Evolutionary conservation across 805 yeast genomes (phyloP).

Genomic region (Hagleromyces aurorensis): DNA sequence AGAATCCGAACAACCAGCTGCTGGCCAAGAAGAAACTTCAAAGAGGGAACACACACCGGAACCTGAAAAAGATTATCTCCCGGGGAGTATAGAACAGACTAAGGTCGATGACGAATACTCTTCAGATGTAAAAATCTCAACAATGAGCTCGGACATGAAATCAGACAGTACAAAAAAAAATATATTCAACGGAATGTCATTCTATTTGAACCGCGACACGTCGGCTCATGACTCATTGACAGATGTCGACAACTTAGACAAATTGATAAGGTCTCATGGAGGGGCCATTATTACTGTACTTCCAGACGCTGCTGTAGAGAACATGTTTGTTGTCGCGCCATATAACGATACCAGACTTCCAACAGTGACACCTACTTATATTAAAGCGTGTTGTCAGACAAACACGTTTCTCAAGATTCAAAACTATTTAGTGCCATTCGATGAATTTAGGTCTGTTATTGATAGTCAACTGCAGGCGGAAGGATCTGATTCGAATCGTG

Average conservation of each 20-base stretch:
- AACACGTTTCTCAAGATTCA: constrained; percentile 15
- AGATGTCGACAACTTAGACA: constrained; percentile 17
- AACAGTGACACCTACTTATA: constrained; percentile 28
- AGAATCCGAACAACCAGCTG: too few species aligned
- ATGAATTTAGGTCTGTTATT: constrained; percentile 20
- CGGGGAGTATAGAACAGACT: too few species aligned
- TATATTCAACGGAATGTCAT: constrained; percentile 12
- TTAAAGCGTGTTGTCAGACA: constrained; percentile 22
- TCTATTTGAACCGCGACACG: constrained; percentile 19
- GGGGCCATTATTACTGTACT: constrained; percentile 18
- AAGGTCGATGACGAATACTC: too few species aligned
- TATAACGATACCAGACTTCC: constrained; percentile 23
- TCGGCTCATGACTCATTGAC: constrained; percentile 20
- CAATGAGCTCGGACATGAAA: too few species aligned
- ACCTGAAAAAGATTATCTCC: too few species aligned
- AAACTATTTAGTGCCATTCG: constrained; percentile 25
- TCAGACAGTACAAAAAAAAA: too few species aligned
- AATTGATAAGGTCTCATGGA: constrained; percentile 17
- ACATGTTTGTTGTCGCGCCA: constrained; percentile 25
- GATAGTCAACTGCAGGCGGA: constrained; percentile 19
- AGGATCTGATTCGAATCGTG: too few species aligned
- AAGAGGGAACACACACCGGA: too few species aligned
- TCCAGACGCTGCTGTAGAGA: constrained; percentile 15
- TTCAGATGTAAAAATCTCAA: too few species aligned
- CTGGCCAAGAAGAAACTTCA: too few species aligned